Base-by-base conservation (phyloP, 257 asterid species). In the Solanum etuberosum region DNA sequence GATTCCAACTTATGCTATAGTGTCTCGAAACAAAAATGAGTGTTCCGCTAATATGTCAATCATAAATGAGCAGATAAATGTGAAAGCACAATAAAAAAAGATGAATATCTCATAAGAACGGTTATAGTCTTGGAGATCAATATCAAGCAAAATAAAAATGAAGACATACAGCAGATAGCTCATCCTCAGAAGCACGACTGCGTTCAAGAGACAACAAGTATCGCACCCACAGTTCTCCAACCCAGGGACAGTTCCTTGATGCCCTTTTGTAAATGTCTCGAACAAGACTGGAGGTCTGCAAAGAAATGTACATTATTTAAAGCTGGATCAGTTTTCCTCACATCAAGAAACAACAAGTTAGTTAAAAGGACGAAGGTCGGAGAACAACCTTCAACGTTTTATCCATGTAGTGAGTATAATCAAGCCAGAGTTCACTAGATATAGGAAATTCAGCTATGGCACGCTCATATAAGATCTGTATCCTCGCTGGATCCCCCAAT, bases 171-270 rank as follows among this genome's bases (percentile, higher is more conserved):
- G 86, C 89, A 83, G 93, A 92, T 87, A 94, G 83, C 89, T 96
- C 99, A 71, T 93, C 96, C 90, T 94, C 98, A 67, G 98, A 92
- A 91, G 93, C 95, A 91, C 87, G 92, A 87, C 93, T 67, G 23
- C 99, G 99, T 89, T 97, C 99, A 86, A 97, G 93, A 85, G 92
- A 90, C 48, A 94, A 94, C 88, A 96, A 90, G 91, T 94, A 95
- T 78, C 92, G 93, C 91, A 93, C 96, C 99, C 99, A 97, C 83
- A 96, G 87, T 83, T 96, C 98, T 85, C 98, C 98, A 76, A 95
- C 90, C 98, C 99, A 96, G 72, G 98, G 97, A 90, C 99, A 97
- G 93, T 97, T 97, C 90, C 97, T 95, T 87, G 98, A 92, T 86
- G 99, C 99, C 92, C 98, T 92, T 88, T 91, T 88, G 90, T 97